Evolutionary conservation across 2,329 filamentous ascomycete genomes (phyloP).

Genomic region (Huntiella moniliformis): DNA sequence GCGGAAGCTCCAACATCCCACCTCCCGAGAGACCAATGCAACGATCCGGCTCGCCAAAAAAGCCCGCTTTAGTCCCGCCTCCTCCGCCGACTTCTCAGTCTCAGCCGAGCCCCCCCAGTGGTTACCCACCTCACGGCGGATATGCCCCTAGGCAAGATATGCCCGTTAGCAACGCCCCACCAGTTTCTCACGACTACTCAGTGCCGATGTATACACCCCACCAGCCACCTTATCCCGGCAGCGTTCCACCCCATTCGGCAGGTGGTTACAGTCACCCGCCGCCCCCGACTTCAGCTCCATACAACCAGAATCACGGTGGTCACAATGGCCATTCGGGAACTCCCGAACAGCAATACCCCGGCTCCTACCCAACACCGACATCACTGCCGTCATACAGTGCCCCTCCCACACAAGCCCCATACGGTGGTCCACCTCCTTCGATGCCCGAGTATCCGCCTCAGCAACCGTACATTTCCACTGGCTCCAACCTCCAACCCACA

Average conservation of each 20-base stretch:
- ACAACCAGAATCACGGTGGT: background rate
- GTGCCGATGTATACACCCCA: conserved; percentile 6
- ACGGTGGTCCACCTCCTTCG: conserved; percentile 7
- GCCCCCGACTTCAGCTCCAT: background rate
- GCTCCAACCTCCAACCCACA: conserved; percentile 5
- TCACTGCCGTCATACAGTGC: conserved; percentile 9
- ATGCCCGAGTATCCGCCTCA: conserved; percentile 4
- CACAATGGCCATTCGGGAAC: background rate
- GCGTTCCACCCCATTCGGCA: conserved; percentile 3
- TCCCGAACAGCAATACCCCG: conserved; percentile 3
- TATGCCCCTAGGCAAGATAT: conserved; percentile 7
- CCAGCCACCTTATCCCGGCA: conserved; percentile 8
- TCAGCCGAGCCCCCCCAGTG: background rate
- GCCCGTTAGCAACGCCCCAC: conserved; percentile 2
- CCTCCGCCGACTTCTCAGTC: conserved; percentile 1
- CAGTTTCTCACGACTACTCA: conserved; percentile 2
- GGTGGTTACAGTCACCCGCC: conserved; percentile 5
- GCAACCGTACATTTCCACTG: conserved; percentile 6
- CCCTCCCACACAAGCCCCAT: conserved; percentile 8
- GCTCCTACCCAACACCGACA: conserved; percentile 3
- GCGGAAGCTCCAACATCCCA: background rate
- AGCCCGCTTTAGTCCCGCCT: conserved; percentile 5
- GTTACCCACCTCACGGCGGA: background rate
- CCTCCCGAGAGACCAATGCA: background rate
- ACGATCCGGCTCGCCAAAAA: conserved; percentile 7